Evolutionary conservation across 192 early-diverging fungal species (phyloP), one percentile per base, ranked within the genome.

Genomic region (Lunasporangiospora selenospora): DNA sequence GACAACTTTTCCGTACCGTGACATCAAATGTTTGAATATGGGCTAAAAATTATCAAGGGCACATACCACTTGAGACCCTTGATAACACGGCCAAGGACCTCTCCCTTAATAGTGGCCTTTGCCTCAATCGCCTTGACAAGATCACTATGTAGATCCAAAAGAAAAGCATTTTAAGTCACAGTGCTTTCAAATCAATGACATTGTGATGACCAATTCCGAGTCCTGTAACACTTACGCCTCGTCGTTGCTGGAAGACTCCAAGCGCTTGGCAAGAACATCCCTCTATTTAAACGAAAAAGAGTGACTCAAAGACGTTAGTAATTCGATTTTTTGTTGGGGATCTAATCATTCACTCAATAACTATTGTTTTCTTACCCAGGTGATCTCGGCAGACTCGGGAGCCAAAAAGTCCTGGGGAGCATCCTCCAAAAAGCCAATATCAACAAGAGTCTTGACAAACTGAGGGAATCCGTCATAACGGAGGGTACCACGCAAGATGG

Each of bases 391-490:
- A 21, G 77, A 75, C 34, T 53, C 24, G 33, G 87, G 43, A 15
- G 83, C 32, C 65, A 96, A 83, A 61, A 83, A 84, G 50, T 70
- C 81, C 39, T 85, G 77, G 39, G 83, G 71, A 9, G 85, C 65
- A 76, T 94, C 93, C 73, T 90, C 83, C 67, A 99, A 81, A 79
- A 99, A 91, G 23, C 96, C 96, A 75, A 98, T 85, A 57, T 92
- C 88, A 51, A 95, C 93, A 40, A 99, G 84, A 31, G 90, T 93
- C 87, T 97, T 95, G 77, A 94, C 90, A 75, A 99, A 96, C 77
- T 94, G 83, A 51, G 94, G 92, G 90, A 98, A 99, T 42, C 97
- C 97, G 67, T 93, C 90, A 83, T 98, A 99, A 65, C 97, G 89
- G 42, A 99, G 69, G 11, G 96, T 97, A 45, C 97, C 97, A 65